Base-by-base conservation (phyloP, 2,329 filamentous ascomycete species). In the Pleoardoris graminearum region DNA sequence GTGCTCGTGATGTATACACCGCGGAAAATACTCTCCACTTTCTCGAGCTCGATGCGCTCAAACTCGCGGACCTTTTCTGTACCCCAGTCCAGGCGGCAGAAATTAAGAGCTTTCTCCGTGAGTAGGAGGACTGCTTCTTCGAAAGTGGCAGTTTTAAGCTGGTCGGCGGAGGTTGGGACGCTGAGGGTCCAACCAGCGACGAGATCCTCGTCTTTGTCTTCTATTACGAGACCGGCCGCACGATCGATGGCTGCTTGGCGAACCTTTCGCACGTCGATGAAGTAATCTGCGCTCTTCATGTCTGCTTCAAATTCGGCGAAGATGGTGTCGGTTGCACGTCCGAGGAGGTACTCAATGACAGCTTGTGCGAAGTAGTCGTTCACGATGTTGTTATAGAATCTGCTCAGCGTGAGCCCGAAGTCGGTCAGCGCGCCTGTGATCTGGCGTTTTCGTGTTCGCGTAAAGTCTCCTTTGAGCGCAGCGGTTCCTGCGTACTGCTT, bases 331-430 rank as follows among this genome's bases (percentile, higher is more conserved):
- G 88, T 91, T 10, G 95, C 90, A 61, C 94, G 94, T 17, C 94
- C 94, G 0, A 97, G 83, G 3, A 96, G 82, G 68, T 94, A 97
- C 71, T 99, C 94, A 59, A 99, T 96, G 45, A 90, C 90, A 0
- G 91, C 90, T 71, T 99, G 94, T 19, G 92, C 89, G 74, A 97
- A 97, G 73, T 96, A 97, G 75, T 99, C 94, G 62, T 96, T 96
- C 59, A 99, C 91, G 75, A 97, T 94, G 60, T 96, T 97, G 68
- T 82, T 87, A 68, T 85, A 88, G 68, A 87, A 86, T 35, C 90
- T 80, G 22, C 90, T 93, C 36, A 99, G 78, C 0, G 92, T 97
- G 44, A 97, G 79, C 0, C 91, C 90, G 45, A 97, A 85, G 67
- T 99, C 94, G 30, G 93, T 96, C 53, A 99, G 75, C 0, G 93